phyloP scores from a whole-genome alignment of 148 eudicot genomes.

The Agrostemma githago region DNA sequence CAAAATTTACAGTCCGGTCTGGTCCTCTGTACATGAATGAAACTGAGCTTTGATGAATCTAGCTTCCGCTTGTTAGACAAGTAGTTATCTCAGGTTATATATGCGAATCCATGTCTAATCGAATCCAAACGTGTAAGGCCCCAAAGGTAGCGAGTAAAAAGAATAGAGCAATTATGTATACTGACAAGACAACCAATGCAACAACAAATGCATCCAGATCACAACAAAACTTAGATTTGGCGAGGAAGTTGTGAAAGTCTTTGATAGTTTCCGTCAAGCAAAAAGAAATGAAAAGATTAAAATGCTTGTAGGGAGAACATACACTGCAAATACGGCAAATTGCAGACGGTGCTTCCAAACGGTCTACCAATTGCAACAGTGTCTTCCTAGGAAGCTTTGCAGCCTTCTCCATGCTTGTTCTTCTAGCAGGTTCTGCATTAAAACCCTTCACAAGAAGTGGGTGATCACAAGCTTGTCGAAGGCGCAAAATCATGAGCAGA shows the following conservation, averaged over 20 bases:
- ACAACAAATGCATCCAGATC: background rate
- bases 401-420: constrained; percentile 47
- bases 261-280: background rate
- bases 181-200: background rate
- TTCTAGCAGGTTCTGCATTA: constrained; percentile 48
- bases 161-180: background rate
- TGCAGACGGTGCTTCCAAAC: constrained; percentile 51
- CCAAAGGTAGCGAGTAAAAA: background rate
- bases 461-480: constrained; percentile 99
- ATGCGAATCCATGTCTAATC: background rate
- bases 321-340: constrained; percentile 70
- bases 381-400: constrained; percentile 54
- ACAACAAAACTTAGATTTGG: background rate
- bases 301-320: constrained; percentile 29
- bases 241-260: background rate
- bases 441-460: constrained; percentile 87
- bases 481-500: constrained; percentile 89
- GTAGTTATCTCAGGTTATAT: too few relatives aligned
- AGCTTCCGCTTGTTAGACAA: too few relatives aligned
- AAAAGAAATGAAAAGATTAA: constrained; percentile 4
- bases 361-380: constrained; percentile 45
- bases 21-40: too few relatives aligned
- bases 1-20: too few relatives aligned
- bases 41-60: too few relatives aligned
- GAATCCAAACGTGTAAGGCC: background rate